These are phyloP conservation scores for Mycena indigotica DNA, from an alignment of 768 basidiomycete species.

Conservation along the genomic window DNA sequence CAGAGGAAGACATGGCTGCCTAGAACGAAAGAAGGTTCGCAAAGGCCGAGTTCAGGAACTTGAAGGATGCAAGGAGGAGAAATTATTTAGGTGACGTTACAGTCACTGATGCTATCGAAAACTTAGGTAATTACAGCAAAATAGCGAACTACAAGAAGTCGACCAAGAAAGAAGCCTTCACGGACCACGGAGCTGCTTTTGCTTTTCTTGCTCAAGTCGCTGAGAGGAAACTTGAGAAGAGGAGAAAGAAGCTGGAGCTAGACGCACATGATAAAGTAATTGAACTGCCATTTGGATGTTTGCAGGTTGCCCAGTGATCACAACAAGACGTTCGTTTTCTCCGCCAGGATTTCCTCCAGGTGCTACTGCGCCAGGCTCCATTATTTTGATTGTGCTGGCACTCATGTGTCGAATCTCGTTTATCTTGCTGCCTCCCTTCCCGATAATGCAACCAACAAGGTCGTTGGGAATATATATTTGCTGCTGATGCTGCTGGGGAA, in stretches of 20 bases:
- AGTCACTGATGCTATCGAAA: slow-evolving; percentile 17
- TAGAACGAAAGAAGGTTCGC: slow-evolving; percentile 4
- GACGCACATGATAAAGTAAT: slow-evolving; percentile 78
- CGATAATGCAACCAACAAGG: slow-evolving; percentile 95
- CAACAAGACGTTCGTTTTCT: slow-evolving; percentile 90
- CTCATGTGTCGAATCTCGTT: slow-evolving; percentile 97
- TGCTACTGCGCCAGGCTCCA: slow-evolving; percentile 89
- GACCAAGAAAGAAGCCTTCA: slow-evolving; percentile 10
- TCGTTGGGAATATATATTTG: slow-evolving; percentile 99
- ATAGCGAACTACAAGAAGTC: background rate
- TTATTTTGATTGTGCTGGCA: slow-evolving; percentile 95
- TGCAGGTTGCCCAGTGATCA: slow-evolving; percentile 92
- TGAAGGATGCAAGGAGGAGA: too few relatives aligned
- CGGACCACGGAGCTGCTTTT: slow-evolving; percentile 67
- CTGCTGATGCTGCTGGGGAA: slow-evolving; percentile 83
- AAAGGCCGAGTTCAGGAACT: too few relatives aligned
- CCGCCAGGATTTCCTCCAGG: slow-evolving; percentile 74
- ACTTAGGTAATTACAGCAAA: slow-evolving; percentile 4
- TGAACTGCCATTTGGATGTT: slow-evolving; percentile 98
- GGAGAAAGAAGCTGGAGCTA: slow-evolving; percentile 9
- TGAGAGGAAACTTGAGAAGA: slow-evolving; percentile 33
- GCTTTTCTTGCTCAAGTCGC: slow-evolving; percentile 88
- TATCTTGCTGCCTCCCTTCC: slow-evolving; percentile 97
- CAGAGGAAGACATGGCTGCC: slow-evolving; percentile 59
- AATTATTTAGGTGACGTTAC: too few relatives aligned